Evolutionary conservation across 306 rosid genomes (phyloP).

Genomic region (Glycine latifolia): DNA sequence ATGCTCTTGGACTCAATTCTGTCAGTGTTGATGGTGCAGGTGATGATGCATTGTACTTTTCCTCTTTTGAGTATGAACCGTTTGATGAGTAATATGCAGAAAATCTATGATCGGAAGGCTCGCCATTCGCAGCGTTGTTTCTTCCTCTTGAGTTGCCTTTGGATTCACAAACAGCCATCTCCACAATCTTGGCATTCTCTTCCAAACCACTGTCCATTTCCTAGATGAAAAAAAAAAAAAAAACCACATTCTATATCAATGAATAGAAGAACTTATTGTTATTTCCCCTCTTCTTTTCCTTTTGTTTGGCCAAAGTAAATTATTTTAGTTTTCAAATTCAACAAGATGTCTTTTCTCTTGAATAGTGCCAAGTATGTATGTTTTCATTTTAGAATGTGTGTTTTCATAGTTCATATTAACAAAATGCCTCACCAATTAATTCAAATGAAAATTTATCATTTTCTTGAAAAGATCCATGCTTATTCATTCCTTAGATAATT

Average conservation of each 20-base stretch:
- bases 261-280: not conserved
- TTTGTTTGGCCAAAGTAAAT: not conserved
- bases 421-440: not conserved
- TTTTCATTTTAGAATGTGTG: not conserved
- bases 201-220: conserved; percentile 69
- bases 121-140: conserved; percentile 55
- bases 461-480: conserved; percentile 1
- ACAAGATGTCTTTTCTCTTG: not conserved
- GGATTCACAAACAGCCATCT: conserved; percentile 77
- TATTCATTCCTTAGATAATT: conserved; percentile 23
- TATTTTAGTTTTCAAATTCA: not conserved
- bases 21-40: conserved; percentile 73
- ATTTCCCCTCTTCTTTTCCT: not conserved
- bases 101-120: conserved; percentile 45
- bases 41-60: conserved; percentile 56
- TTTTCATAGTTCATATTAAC: not conserved
- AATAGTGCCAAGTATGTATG: not conserved
- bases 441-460: not conserved
- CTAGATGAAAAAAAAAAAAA: conserved; percentile 48
- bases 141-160: conserved; percentile 57
- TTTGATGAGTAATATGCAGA: conserved; percentile 54
- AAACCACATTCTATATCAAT: conserved; percentile 26
- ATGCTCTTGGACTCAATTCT: conserved; percentile 74
- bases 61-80: conserved; percentile 58
- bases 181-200: conserved; percentile 89